Conservation (phyloP, 225 moss, liverwort and hornwort genomes). For the Ulota crispa region DNA sequence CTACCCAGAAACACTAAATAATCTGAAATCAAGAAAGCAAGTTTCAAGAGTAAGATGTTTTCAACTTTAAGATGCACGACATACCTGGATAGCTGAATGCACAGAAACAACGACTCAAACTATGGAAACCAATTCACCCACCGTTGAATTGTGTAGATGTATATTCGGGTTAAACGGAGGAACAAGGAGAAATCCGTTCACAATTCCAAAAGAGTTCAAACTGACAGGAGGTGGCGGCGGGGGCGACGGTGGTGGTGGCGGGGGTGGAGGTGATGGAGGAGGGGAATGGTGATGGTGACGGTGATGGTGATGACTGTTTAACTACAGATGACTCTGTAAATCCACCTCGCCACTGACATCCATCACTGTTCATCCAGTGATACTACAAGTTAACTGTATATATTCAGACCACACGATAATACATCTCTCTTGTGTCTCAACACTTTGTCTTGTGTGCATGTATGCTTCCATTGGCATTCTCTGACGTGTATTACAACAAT, state of each 20-base stretch:
- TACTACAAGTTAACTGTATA: no score
- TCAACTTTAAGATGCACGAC: neutral
- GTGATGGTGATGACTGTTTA: slow-evolving; percentile 26
- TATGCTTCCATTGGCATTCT: no score
- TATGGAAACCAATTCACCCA: slow-evolving; percentile 28
- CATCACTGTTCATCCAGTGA: no score
- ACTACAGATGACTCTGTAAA: no score
- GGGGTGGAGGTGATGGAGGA: neutral
- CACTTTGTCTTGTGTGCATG: no score
- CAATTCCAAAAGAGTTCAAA: slow-evolving; percentile 25
- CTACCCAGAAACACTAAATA: neutral
- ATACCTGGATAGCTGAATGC: slow-evolving; percentile 28
- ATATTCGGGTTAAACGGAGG: slow-evolving; percentile 34
- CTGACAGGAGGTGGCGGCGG: slow-evolving; percentile 28
- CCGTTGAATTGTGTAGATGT: slow-evolving; percentile 19
- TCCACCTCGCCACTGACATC: no score
- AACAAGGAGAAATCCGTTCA: slow-evolving; percentile 31
- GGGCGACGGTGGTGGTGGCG: slow-evolving; percentile 10
- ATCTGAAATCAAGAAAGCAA: neutral
- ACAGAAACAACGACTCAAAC: slow-evolving; percentile 36
- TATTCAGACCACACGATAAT: no score
- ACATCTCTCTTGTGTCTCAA: no score
- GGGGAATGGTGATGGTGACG: neutral
- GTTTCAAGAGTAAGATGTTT: neutral
- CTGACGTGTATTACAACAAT: no score